phyloP scores from a whole-genome alignment of 345 rosid genomes.

The Brassica cretica region DNA sequence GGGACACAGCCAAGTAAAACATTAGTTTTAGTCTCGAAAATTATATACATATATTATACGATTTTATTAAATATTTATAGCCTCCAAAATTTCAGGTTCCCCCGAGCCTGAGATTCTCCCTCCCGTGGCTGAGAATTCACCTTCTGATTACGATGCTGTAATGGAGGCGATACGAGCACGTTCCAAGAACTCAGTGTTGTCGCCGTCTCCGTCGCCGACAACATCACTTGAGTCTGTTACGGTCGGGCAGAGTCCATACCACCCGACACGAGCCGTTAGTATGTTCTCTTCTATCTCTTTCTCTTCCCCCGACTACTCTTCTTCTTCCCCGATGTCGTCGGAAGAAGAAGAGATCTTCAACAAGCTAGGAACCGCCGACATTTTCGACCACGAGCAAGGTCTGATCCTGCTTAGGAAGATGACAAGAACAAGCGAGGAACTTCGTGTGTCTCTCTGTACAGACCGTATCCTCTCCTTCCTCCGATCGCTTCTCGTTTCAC shows the following conservation, averaged over 20 bases:
- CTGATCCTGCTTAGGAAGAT: conserved; percentile 53
- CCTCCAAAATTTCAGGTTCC: not conserved
- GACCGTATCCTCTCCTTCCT: conserved; percentile 53
- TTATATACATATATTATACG: too few species aligned
- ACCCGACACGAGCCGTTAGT: conserved; percentile 60
- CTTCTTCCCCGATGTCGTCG: conserved; percentile 36
- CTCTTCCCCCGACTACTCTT: conserved; percentile 26
- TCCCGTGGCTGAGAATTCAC: conserved; percentile 57
- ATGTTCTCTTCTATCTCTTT: conserved; percentile 42
- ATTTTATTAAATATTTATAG: too few species aligned
- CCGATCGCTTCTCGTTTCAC: conserved; percentile 54
- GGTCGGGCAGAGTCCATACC: conserved; percentile 45
- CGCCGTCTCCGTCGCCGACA: conserved; percentile 41
- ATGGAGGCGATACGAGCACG: conserved; percentile 51
- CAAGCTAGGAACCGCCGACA: conserved; percentile 53
- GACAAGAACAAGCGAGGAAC: conserved; percentile 57
- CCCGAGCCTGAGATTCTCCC: conserved; percentile 66
- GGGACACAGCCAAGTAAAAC: not conserved
- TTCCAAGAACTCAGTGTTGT: conserved; percentile 34
- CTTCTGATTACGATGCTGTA: conserved; percentile 48
- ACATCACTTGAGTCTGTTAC: conserved; percentile 63
- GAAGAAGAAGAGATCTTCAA: conserved; percentile 57
- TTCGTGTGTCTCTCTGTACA: conserved; percentile 59
- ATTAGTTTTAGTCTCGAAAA: not conserved
- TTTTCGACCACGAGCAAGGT: conserved; percentile 66